Percentiles rank a stretch among this genome's conserved stretches.
phyloP scores from a whole-genome alignment of 257 asterid genomes.

The Ophiorrhiza pumila region DNA sequence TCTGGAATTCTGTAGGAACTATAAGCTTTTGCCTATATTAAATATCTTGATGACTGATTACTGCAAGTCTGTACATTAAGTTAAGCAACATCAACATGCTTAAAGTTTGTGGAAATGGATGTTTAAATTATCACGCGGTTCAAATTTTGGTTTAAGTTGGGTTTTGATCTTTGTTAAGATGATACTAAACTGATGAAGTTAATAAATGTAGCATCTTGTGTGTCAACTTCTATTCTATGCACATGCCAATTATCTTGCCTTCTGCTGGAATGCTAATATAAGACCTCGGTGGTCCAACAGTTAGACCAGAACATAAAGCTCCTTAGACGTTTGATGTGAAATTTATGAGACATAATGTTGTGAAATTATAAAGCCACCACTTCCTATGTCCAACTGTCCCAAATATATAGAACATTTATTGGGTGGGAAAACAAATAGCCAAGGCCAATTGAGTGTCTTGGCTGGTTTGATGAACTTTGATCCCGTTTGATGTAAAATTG shows the following conservation, averaged over 20 bases:
- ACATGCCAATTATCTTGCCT: background rate
- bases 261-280: background rate
- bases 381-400: too few species aligned
- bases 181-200: background rate
- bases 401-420: too few species aligned
- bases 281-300: background rate
- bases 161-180: too few species aligned
- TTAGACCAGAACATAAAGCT: background rate
- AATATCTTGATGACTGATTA: background rate
- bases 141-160: too few species aligned
- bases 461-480: too few species aligned
- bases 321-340: too few species aligned
- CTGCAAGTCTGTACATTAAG: background rate
- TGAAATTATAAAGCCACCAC: too few species aligned
- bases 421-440: too few species aligned
- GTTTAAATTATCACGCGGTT: too few species aligned
- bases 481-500: too few species aligned
- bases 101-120: background rate
- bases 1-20: background rate
- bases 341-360: too few species aligned
- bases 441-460: too few species aligned
- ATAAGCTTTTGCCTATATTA: background rate
- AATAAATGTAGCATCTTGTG: background rate
- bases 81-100: slow-evolving; percentile 1
- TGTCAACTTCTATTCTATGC: background rate